These are phyloP conservation scores for Alternaria burnsii DNA, from an alignment of 2,329 filamentous ascomycete species.

Conservation along the genomic window DNA sequence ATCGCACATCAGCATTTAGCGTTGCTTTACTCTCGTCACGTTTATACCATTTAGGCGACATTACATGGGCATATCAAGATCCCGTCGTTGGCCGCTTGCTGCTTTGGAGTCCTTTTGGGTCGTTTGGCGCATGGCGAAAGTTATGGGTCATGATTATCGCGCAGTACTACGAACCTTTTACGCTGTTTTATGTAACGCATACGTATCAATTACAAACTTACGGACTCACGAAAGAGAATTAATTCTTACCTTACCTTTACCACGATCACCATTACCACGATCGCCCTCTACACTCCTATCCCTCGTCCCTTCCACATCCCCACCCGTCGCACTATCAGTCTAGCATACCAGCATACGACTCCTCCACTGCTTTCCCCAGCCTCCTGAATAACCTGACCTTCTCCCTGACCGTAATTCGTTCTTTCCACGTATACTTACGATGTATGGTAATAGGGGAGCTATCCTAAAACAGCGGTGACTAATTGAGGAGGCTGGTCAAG, in stretches of 20 bases:
- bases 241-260: not conserved
- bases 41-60: slow-evolving; percentile 21
- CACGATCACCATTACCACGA: not conserved
- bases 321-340: not conserved
- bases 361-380: not conserved
- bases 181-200: slow-evolving; percentile 8
- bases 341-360: not conserved
- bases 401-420: not conserved
- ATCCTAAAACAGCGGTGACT: not conserved
- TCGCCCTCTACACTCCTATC: not conserved
- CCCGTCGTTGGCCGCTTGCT: slow-evolving; percentile 7
- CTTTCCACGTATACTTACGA: not conserved
- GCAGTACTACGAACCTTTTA: slow-evolving; percentile 4
- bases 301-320: not conserved
- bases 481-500: not conserved
- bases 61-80: slow-evolving; percentile 12
- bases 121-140: slow-evolving; percentile 7
- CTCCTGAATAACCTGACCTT: not conserved
- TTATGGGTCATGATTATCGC: slow-evolving; percentile 2
- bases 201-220: slow-evolving; percentile 7
- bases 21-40: slow-evolving; percentile 11
- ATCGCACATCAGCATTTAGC: slow-evolving; percentile 22
- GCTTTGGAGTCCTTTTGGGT: slow-evolving; percentile 10
- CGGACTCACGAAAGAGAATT: not conserved
- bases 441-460: not conserved